These are phyloP conservation scores for Suillus plorans DNA, from an alignment of 768 basidiomycete genomes.

Conservation along the genomic window DNA sequence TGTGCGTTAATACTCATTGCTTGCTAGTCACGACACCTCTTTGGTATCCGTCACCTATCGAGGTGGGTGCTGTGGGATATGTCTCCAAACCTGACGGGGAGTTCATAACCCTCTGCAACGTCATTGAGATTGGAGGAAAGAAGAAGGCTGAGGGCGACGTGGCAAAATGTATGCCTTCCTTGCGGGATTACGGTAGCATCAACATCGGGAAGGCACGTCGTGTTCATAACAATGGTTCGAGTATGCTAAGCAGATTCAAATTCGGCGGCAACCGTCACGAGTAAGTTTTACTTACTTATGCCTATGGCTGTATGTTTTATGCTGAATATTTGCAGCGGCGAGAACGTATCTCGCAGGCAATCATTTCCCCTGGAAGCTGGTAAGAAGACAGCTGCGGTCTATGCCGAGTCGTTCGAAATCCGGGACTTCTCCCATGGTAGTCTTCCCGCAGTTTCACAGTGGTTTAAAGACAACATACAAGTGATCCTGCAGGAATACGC, in stretches of 20 bases:
- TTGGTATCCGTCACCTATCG: constrained; percentile 65
- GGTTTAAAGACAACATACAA: constrained; percentile 73
- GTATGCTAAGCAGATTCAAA: background rate
- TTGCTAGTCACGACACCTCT: constrained; percentile 59
- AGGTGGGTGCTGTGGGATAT: constrained; percentile 76
- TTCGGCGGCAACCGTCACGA: background rate
- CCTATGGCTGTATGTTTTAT: background rate
- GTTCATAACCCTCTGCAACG: constrained; percentile 75
- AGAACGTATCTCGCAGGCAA: constrained; percentile 50
- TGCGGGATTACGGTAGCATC: constrained; percentile 66
- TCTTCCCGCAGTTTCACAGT: constrained; percentile 62
- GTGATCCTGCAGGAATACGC: constrained; percentile 58
- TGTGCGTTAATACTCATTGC: background rate
- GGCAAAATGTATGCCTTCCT: constrained; percentile 51
- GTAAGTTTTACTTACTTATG: background rate
- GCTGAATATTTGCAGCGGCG: constrained; percentile 34
- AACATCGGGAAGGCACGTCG: constrained; percentile 33
- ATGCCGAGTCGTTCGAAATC: constrained; percentile 69
- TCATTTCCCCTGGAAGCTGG: constrained; percentile 61
- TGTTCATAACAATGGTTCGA: constrained; percentile 52
- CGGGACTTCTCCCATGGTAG: constrained; percentile 53
- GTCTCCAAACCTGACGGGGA: constrained; percentile 62
- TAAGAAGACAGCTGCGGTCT: constrained; percentile 65
- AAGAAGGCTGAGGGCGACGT: constrained; percentile 27
- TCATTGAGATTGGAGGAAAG: constrained; percentile 49